Conservation (phyloP, 2,329 filamentous ascomycete genomes). For the Graphilbum ipis-grandicollis region DNA sequence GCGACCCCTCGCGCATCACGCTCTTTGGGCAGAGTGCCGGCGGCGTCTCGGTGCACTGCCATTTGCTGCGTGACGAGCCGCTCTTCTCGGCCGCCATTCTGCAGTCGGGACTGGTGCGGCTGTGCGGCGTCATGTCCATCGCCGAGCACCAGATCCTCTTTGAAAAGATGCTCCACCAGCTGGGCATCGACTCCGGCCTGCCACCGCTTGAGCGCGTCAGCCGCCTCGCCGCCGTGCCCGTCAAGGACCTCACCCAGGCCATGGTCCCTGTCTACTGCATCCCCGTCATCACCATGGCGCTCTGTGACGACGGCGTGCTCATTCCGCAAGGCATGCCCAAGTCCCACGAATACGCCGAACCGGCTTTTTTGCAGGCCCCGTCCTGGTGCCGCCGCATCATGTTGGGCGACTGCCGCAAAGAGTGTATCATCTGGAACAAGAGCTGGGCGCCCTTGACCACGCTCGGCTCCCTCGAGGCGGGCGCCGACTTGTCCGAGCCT, state of each 20-base stretch:
- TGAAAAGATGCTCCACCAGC: conserved; percentile 3
- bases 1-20: conserved; percentile 3
- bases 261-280: conserved; percentile 3
- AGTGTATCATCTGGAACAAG: conserved; percentile 12
- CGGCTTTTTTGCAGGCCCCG: neutral
- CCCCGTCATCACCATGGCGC: conserved; percentile 5
- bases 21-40: conserved; percentile 6
- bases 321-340: neutral
- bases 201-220: neutral
- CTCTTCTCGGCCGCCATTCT: conserved; percentile 7
- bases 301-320: conserved; percentile 8
- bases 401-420: conserved; percentile 9
- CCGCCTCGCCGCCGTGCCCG: neutral
- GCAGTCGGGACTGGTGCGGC: conserved; percentile 5
- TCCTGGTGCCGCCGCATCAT: conserved; percentile 8
- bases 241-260: conserved; percentile 1
- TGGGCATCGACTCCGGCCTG: conserved; percentile 1
- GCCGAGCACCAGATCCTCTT: conserved; percentile 5
- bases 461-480: neutral
- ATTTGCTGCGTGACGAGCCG: conserved; percentile 5
- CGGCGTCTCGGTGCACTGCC: conserved; percentile 3
- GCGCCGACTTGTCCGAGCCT: conserved; percentile 2
- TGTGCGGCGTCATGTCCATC: conserved; percentile 4
- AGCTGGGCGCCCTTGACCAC: conserved; percentile 1
- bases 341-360: conserved; percentile 2